phyloP scores from a whole-genome alignment of 106 monocot species.

The Dioscorea alata region DNA sequence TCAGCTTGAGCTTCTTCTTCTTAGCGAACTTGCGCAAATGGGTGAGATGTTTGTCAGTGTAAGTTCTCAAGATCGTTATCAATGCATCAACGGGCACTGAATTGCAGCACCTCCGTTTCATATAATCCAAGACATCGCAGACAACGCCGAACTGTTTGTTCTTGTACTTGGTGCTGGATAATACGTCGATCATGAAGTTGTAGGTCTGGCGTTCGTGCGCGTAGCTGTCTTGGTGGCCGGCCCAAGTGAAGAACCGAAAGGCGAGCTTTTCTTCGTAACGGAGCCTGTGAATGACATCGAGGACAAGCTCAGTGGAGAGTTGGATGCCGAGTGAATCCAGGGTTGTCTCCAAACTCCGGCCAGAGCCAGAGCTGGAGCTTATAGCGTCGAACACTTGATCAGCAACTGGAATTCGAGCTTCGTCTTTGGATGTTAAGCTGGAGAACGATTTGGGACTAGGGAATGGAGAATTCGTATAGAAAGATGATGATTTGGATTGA shows the following conservation, averaged over 20 bases:
- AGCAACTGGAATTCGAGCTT: constrained; percentile 2
- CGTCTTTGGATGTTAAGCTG: no score
- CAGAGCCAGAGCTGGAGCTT: constrained; percentile 15
- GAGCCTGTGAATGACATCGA: constrained; percentile 46
- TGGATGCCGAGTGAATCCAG: constrained; percentile 42
- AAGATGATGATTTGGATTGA: no score
- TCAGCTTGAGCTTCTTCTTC: constrained; percentile 64
- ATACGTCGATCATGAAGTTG: constrained; percentile 78
- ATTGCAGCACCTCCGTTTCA: constrained; percentile 54
- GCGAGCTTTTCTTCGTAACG: constrained; percentile 85
- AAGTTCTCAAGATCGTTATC: constrained; percentile 32
- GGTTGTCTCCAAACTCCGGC: constrained; percentile 34
- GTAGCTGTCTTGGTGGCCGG: constrained; percentile 50
- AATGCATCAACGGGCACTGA: constrained; percentile 51
- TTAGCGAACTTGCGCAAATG: constrained; percentile 70
- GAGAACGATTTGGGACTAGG: no score
- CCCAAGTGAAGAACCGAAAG: constrained; percentile 95
- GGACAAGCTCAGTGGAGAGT: constrained; percentile 53
- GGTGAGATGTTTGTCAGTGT: constrained; percentile 70
- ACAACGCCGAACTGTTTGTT: constrained; percentile 65
- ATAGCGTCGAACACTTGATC: constrained; percentile 54
- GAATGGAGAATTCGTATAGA: no score
- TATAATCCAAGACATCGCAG: constrained; percentile 76
- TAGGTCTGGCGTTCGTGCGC: constrained; percentile 48
- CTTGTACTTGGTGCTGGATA: constrained; percentile 82